These are phyloP conservation scores for Aspergillus fumigatiaffinis DNA, from an alignment of 2,329 filamentous ascomycete genomes.

Conservation along the genomic window DNA sequence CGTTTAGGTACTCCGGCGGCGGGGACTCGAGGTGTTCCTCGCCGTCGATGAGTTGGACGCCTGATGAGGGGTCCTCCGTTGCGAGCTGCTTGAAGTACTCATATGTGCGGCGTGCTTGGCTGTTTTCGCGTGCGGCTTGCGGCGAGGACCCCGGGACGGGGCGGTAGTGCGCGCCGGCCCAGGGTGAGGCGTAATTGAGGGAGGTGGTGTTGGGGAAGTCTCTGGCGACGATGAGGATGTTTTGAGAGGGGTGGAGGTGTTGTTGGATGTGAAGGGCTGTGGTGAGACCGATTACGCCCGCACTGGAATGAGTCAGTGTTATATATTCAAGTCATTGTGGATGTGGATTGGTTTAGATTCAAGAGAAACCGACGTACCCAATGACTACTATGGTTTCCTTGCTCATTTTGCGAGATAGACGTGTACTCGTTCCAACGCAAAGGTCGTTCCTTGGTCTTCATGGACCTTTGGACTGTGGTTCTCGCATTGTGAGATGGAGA, in stretches of 20 bases:
- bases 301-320: constrained; percentile 23
- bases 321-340: not conserved
- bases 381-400: constrained; percentile 35
- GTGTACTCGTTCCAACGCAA: not conserved
- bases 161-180: constrained; percentile 47
- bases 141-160: constrained; percentile 40
- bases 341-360: not conserved
- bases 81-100: constrained; percentile 35
- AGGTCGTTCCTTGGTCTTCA: not conserved
- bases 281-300: constrained; percentile 39
- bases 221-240: constrained; percentile 38
- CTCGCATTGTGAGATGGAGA: not conserved
- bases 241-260: constrained; percentile 21
- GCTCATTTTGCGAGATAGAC: not conserved
- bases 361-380: constrained; percentile 22
- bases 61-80: constrained; percentile 30
- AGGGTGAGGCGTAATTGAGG: constrained; percentile 44
- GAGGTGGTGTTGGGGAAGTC: constrained; percentile 39
- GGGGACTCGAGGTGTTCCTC: constrained; percentile 43
- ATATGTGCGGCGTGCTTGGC: constrained; percentile 38
- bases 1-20: constrained; percentile 31
- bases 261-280: constrained; percentile 35
- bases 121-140: constrained; percentile 33
- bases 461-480: not conserved
- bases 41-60: constrained; percentile 36